These are phyloP conservation scores for Coemansia furcata DNA, from an alignment of 192 early-diverging fungal genomes.

Conservation along the genomic window DNA sequence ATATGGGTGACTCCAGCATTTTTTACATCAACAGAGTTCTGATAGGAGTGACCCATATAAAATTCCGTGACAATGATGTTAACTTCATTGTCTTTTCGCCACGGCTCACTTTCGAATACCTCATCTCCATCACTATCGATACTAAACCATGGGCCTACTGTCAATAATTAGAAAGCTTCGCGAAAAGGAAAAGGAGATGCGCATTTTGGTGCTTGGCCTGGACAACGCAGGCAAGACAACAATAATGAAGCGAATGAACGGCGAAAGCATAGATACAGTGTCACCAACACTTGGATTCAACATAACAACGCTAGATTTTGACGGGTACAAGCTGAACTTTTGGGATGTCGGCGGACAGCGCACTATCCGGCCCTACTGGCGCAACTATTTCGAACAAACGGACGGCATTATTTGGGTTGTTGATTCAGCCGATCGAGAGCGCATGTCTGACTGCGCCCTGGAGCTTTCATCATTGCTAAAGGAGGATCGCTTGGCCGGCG, in stretches of 20 bases:
- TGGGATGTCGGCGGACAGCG: slow-evolving; percentile 99
- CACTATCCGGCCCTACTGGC: slow-evolving; percentile 96
- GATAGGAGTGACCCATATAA: neutral
- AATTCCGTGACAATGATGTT: neutral
- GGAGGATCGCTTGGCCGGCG: slow-evolving; percentile 93
- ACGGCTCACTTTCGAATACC: neutral
- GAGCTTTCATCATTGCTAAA: slow-evolving; percentile 78
- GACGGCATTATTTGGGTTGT: slow-evolving; percentile 98
- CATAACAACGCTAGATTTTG: slow-evolving; percentile 83
- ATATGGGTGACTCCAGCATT: neutral
- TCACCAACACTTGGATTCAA: slow-evolving; percentile 97
- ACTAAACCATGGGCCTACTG: slow-evolving; percentile 79
- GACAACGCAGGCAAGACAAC: slow-evolving; percentile 99
- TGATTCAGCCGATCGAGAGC: slow-evolving; percentile 83
- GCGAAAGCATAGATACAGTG: slow-evolving; percentile 84
- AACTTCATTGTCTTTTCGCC: neutral
- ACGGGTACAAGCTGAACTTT: slow-evolving; percentile 78
- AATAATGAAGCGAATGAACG: slow-evolving; percentile 92
- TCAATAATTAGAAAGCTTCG: slow-evolving; percentile 93
- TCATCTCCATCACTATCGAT: neutral
- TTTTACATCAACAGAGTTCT: neutral
- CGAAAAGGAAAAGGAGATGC: slow-evolving; percentile 90
- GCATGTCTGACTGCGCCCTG: slow-evolving; percentile 74
- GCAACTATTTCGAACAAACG: slow-evolving; percentile 99
- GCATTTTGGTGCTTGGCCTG: slow-evolving; percentile 91